These are phyloP conservation scores for Didymosphaeria variabile DNA, from an alignment of 2,329 filamentous ascomycete species.

Conservation along the genomic window DNA sequence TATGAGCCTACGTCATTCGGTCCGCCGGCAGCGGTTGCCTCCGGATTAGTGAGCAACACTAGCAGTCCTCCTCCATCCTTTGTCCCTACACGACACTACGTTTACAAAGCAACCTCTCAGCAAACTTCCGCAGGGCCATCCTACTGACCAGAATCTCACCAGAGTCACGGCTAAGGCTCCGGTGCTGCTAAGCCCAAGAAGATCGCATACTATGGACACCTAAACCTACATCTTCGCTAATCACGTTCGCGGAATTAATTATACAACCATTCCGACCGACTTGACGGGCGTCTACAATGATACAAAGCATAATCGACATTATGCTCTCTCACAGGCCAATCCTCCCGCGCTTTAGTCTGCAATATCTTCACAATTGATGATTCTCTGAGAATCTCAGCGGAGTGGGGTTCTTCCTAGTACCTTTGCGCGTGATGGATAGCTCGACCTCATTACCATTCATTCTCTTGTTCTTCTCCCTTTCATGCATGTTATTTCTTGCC, in stretches of 20 bases:
- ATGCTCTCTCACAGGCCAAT: neutral
- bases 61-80: neutral
- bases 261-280: too few species aligned
- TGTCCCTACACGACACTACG: neutral
- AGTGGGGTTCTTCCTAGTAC: neutral
- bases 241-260: too few species aligned
- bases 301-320: too few species aligned
- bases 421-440: neutral
- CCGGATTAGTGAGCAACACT: slow-evolving; percentile 10
- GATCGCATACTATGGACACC: neutral
- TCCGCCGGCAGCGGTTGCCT: neutral
- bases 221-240: neutral
- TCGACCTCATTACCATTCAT: too few species aligned
- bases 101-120: slow-evolving; percentile 4
- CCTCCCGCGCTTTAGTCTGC: neutral
- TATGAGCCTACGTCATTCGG: slow-evolving; percentile 1
- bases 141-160: neutral
- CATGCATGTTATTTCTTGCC: too few species aligned
- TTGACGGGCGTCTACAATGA: too few species aligned
- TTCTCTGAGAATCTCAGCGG: neutral
- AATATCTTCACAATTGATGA: neutral
- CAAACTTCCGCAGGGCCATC: neutral
- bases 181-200: neutral
- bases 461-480: too few species aligned
- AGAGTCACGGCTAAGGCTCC: neutral